Conservation (phyloP, 371 early-diverging fungal genomes). For the Mucor saturninus region DNA sequence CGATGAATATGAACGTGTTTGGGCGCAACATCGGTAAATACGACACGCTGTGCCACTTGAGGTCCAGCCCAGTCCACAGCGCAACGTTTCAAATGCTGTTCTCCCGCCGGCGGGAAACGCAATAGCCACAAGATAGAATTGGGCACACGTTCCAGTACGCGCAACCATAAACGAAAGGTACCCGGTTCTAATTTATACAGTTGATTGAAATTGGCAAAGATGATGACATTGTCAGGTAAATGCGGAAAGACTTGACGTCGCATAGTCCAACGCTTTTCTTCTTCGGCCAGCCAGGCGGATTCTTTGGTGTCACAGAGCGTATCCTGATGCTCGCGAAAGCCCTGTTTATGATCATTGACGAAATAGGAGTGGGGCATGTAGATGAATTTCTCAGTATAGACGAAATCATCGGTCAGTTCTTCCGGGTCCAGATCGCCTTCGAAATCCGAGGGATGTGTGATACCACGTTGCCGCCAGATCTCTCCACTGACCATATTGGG, state of each 20-base stretch:
- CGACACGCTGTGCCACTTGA: constrained; percentile 78
- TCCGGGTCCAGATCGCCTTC: constrained; percentile 82
- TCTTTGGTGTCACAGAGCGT: constrained; percentile 33
- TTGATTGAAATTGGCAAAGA: constrained; percentile 96
- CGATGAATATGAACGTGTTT: constrained; percentile 93
- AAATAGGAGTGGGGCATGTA: constrained; percentile 94
- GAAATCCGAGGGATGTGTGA: constrained; percentile 45
- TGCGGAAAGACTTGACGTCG: constrained; percentile 86
- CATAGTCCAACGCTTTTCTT: constrained; percentile 85
- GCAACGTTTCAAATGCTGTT: constrained; percentile 70
- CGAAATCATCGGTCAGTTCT: constrained; percentile 62
- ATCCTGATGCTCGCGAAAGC: constrained; percentile 81
- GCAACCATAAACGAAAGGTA: constrained; percentile 85
- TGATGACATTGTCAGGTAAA: constrained; percentile 79
- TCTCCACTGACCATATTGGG: constrained; percentile 82
- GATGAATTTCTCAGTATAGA: constrained; percentile 89
- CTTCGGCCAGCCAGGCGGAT: constrained; percentile 72
- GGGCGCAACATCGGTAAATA: constrained; percentile 94
- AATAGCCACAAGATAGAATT: constrained; percentile 89
- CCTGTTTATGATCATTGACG: constrained; percentile 93
- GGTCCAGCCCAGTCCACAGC: constrained; percentile 82
- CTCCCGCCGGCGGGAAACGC: constrained; percentile 90
- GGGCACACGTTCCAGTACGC: constrained; percentile 81
- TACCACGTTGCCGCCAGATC: constrained; percentile 53
- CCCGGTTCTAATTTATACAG: constrained; percentile 89